A percentile compares a stretch with the other conserved stretches of the same genome.
phyloP scores from a whole-genome alignment of 805 yeast species.

The Myxozyma nipponensis region DNA sequence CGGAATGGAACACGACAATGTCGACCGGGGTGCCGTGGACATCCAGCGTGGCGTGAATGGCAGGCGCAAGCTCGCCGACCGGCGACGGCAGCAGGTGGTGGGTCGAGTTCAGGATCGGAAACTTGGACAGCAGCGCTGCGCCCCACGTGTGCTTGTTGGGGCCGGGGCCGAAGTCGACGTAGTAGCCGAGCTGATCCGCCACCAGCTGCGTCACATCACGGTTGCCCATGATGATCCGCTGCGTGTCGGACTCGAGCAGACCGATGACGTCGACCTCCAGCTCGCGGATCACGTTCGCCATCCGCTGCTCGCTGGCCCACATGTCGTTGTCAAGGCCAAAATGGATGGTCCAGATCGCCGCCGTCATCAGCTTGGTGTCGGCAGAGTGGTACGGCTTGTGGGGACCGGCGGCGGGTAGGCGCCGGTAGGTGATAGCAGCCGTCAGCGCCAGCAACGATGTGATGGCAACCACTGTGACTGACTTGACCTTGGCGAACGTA shows the following conservation, averaged over 20 bases:
- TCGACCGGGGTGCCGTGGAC: slow-evolving; percentile 85
- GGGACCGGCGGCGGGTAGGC: slow-evolving; percentile 60
- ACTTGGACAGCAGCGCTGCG: slow-evolving; percentile 82
- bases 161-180: slow-evolving; percentile 95
- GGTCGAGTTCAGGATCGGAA: slow-evolving; percentile 85
- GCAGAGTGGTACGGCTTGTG: slow-evolving; percentile 55
- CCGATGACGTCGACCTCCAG: slow-evolving; percentile 80
- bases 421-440: slow-evolving; percentile 50
- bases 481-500: slow-evolving; percentile 14
- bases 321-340: slow-evolving; percentile 95
- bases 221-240: slow-evolving; percentile 90
- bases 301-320: slow-evolving; percentile 94
- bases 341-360: slow-evolving; percentile 98
- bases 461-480: slow-evolving; percentile 29
- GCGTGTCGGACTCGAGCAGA: slow-evolving; percentile 86
- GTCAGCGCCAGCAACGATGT: slow-evolving; percentile 45
- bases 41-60: slow-evolving; percentile 91
- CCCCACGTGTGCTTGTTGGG: slow-evolving; percentile 99
- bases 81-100: slow-evolving; percentile 95
- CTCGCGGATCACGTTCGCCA: slow-evolving; percentile 77
- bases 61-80: slow-evolving; percentile 97
- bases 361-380: slow-evolving; percentile 67
- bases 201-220: slow-evolving; percentile 87
- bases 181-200: slow-evolving; percentile 91
- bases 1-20: slow-evolving; percentile 94